Base-by-base conservation (phyloP, 225 moss, liverwort and hornwort species). In the Sphagnum tenellum region DNA sequence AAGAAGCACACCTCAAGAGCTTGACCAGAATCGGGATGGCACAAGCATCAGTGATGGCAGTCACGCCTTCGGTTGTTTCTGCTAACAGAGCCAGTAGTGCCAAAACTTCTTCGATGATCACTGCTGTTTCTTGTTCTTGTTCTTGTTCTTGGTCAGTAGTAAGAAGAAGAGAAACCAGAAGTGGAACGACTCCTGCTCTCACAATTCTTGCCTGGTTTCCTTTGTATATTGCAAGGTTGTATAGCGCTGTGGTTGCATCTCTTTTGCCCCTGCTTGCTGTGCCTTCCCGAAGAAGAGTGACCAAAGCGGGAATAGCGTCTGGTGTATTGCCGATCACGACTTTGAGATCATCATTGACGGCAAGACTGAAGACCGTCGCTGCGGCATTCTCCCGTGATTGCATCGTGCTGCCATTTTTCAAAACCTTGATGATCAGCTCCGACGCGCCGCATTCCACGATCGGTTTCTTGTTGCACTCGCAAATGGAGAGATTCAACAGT, bases 161-260 rank as follows among this genome's bases (percentile, higher is more conserved):
- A 78, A 44, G 61, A 73, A 89, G 46, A 11, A 85, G 75, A 9
- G 72, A 64, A 8, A 92, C 78, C 3, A 92, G 68, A 55, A 73
- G 64, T 44, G 84, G 79, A 57, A 89, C 73, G 9, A 78, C 82
- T 12, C 85, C 83, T 45, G 92, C 85, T 7, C 61, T 69, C 13
- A 89, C 81, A 4, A 79, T 80, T 71, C 80, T 85, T 44, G 68
- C 80, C 66, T 81, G 85, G 67, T 92, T 92, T 14, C 79, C 87
- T 29, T 83, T 80, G 61, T 87, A 83, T 65, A 89, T 67, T 8
- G 87, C 81, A 65, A 92, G 65, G 65, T 89, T 89, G 63, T 85
- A 89, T 57, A 92, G 75, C 2, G 87, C 92, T n/a, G 79, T 89
- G 48, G 87, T 82, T 46, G 89, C 91, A 60, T 92, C 91, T 56